Percentiles rank a stretch among this genome's conserved stretches.
These are phyloP conservation scores for Peniophora sp. DNA, from an alignment of 1,284 basidiomycete species.

Conservation along the genomic window DNA sequence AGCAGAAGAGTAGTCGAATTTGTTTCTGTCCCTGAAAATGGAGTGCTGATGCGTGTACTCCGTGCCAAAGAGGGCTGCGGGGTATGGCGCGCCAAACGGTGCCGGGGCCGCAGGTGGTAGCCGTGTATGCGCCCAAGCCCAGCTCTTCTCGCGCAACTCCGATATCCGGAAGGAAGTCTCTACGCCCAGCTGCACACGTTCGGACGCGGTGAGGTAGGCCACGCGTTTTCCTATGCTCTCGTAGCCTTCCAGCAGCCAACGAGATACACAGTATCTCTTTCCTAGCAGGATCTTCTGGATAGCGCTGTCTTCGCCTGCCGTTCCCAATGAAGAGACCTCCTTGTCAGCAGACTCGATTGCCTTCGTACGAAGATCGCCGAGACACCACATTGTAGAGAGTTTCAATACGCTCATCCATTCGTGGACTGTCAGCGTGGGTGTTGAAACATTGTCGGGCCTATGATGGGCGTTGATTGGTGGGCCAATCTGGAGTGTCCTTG, in stretches of 20 bases:
- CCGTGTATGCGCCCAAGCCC: neutral
- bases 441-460: too few species aligned
- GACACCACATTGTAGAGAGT: constrained; percentile 8
- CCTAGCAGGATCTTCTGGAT: neutral
- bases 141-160: neutral
- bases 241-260: neutral
- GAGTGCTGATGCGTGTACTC: too few species aligned
- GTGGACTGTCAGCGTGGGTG: neutral
- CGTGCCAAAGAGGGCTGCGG: too few species aligned
- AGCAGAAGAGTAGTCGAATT: neutral
- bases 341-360: neutral
- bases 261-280: neutral
- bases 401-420: constrained; percentile 6
- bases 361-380: constrained; percentile 2
- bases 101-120: neutral
- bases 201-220: neutral
- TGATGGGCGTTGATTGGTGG: too few species aligned
- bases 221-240: neutral
- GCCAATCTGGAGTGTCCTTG: too few species aligned
- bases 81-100: neutral
- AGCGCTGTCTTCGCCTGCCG: neutral
- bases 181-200: neutral
- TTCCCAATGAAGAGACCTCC: neutral
- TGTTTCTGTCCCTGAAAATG: too few species aligned
- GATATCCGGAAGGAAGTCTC: neutral